Evolutionary conservation across 2,329 filamentous ascomycete genomes (phyloP), one percentile per base, ranked within the genome.

Genomic region (Cordyceps tenuipes): DNA sequence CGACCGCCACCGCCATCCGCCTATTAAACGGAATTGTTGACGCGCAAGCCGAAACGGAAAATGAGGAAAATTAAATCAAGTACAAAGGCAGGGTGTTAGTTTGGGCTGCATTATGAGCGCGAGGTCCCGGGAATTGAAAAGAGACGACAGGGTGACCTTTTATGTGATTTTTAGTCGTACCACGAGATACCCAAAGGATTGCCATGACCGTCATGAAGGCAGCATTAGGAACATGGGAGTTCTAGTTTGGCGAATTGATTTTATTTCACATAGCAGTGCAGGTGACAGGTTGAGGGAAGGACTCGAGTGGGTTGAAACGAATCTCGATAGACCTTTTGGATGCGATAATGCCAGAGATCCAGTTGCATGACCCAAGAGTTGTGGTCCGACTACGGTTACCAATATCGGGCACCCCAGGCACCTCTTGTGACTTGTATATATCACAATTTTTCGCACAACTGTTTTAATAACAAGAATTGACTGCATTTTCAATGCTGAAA

Each of bases 141-240:
- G 34, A 23, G 7, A 52, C 54, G 60, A 54, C 54, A 58, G 19
- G n/a, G 43, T 39, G 51, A 61, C 47, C 21, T 48, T 61, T 50
- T 41, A 56, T 47, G 36, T 57, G 44, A 56, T 61, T 61, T 43
- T 56, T 51, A 56, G 53, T 61, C 53, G 41, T 57, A 57, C 44
- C 43, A 57, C 41, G 43, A 58, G 60, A 61, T 61, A 61, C 60
- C 60, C 60, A 21, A 48, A 49, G 60, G 60, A 61, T 61, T 57
- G 60, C 60, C 60, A 61, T 61, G 60, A 61, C 60, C 60, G 60
- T 59, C 60, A 61, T 58, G 53, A 61, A 61, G 54, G 54, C 60
- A 61, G 60, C 41, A 61, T 53, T 48, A 57, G 39, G 48, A 57
- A 53, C 41, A 47, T 57, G 36, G 47, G 19, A 57, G 47, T 48